Evolutionary conservation across 2,329 filamentous ascomycete genomes (phyloP).

Genomic region (Aspergillus niger): DNA sequence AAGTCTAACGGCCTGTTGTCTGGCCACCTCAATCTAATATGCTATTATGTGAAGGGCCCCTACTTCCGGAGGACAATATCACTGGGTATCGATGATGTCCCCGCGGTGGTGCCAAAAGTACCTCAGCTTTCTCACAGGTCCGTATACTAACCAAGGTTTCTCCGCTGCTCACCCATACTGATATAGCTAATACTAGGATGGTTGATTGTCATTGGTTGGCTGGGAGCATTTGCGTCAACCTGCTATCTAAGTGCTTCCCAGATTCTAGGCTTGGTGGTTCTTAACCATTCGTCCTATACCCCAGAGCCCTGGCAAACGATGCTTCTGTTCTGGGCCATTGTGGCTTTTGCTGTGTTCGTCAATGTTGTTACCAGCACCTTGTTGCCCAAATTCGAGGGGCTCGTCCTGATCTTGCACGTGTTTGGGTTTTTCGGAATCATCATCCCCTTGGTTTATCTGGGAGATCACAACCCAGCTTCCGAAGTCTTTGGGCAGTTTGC

Average conservation of each 20-base stretch:
- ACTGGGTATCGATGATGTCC: slow-evolving; percentile 7
- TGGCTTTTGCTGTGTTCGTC: slow-evolving; percentile 5
- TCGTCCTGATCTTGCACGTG: slow-evolving; percentile 1
- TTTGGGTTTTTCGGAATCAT: slow-evolving; percentile 6
- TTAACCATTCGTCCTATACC: neutral
- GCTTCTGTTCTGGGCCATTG: slow-evolving; percentile 4
- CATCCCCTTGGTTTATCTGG: slow-evolving; percentile 1
- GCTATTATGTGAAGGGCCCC: neutral
- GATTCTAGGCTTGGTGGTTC: slow-evolving; percentile 3
- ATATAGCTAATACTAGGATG: neutral
- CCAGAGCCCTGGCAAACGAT: neutral
- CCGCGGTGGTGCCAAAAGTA: slow-evolving; percentile 3
- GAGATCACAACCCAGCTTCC: slow-evolving; percentile 1
- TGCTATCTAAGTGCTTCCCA: slow-evolving; percentile 5
- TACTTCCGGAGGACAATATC: slow-evolving; percentile 2
- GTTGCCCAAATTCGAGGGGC: slow-evolving; percentile 2
- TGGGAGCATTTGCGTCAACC: slow-evolving; percentile 1
- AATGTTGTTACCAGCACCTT: slow-evolving; percentile 1
- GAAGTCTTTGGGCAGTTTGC: neutral
- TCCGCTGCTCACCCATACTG: too few relatives aligned
- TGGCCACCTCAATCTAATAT: neutral
- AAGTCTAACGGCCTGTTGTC: neutral
- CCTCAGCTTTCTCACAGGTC: slow-evolving; percentile 4
- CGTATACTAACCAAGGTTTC: neutral
- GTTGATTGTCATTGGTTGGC: slow-evolving; percentile 5